phyloP scores from a whole-genome alignment of 306 rosid genomes.

The Calophaca sinica region DNA sequence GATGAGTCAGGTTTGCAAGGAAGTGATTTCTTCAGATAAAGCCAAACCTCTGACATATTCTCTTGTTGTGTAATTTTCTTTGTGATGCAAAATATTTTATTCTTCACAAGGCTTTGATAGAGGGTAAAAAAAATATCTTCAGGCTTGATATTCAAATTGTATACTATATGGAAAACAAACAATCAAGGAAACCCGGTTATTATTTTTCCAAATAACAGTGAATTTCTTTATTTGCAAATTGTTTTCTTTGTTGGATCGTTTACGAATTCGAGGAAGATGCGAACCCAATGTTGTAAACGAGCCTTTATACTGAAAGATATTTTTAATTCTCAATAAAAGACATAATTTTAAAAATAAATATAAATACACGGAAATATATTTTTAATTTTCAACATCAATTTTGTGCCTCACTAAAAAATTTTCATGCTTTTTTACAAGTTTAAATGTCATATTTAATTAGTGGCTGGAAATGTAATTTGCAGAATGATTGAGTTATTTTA shows the following conservation, averaged over 20 bases:
- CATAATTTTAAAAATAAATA: too few species aligned
- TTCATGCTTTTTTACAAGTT: too few species aligned
- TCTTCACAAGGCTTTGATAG: too few species aligned
- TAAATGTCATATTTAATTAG: too few species aligned
- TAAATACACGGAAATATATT: too few species aligned
- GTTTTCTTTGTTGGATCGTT: constrained; percentile 27
- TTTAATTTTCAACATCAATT: too few species aligned
- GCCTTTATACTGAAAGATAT: neutral
- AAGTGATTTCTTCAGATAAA: constrained; percentile 53
- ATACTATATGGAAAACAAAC: neutral
- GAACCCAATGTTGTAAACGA: neutral
- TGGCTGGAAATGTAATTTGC: too few species aligned
- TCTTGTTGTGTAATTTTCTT: neutral
- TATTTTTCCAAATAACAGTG: neutral
- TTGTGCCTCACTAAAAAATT: too few species aligned
- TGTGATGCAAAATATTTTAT: neutral
- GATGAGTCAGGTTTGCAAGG: constrained; percentile 51
- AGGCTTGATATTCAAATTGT: too few species aligned
- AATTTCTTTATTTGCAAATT: constrained; percentile 1
- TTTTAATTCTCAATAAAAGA: too few species aligned
- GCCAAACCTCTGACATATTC: constrained; percentile 54
- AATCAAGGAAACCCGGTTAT: constrained; percentile 27
- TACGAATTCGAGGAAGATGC: constrained; percentile 11
- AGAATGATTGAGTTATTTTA: too few species aligned
- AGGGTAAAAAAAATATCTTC: too few species aligned